Conservation (phyloP, 1,284 basidiomycete genomes). For the Peniophora sp. region DNA sequence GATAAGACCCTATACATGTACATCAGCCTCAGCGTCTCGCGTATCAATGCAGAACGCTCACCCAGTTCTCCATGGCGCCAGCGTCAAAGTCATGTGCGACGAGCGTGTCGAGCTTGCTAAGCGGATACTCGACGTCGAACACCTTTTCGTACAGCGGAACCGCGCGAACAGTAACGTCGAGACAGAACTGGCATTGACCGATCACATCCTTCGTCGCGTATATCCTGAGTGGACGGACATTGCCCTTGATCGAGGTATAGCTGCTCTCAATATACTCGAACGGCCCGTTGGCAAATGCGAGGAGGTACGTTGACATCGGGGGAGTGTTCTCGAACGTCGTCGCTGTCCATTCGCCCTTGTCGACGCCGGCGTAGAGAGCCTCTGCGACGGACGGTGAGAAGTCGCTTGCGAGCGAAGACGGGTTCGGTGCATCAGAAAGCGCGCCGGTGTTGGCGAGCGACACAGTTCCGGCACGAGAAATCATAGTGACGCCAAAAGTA, state of each 20-base stretch:
- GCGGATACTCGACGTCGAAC: slow-evolving; percentile 85
- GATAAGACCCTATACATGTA: slow-evolving; percentile 64
- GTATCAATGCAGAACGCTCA: slow-evolving; percentile 13
- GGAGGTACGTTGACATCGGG: slow-evolving; percentile 85
- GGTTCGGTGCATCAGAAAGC: slow-evolving; percentile 42
- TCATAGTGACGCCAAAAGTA: slow-evolving; percentile 76
- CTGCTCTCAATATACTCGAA: slow-evolving; percentile 73
- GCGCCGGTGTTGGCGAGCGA: slow-evolving; percentile 86
- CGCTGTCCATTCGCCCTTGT: slow-evolving; percentile 64
- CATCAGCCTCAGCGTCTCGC: not conserved
- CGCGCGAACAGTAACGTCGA: slow-evolving; percentile 85
- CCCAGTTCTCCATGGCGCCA: slow-evolving; percentile 90
- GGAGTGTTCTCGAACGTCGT: slow-evolving; percentile 76
- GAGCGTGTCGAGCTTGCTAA: slow-evolving; percentile 90
- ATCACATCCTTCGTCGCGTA: slow-evolving; percentile 88
- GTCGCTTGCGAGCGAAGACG: slow-evolving; percentile 1
- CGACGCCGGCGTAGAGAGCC: slow-evolving; percentile 9
- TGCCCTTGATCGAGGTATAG: slow-evolving; percentile 77
- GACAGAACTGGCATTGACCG: slow-evolving; percentile 73
- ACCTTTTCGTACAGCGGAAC: slow-evolving; percentile 92
- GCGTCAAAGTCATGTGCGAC: slow-evolving; percentile 85
- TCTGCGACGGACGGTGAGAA: not conserved
- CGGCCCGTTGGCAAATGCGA: slow-evolving; percentile 85
- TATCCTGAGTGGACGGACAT: slow-evolving; percentile 77
- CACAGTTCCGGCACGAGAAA: slow-evolving; percentile 74